Evolutionary conservation across 148 eudicot species (phyloP), one percentile per base, ranked within the genome.

Genomic region (Fallopia convolvulus): DNA sequence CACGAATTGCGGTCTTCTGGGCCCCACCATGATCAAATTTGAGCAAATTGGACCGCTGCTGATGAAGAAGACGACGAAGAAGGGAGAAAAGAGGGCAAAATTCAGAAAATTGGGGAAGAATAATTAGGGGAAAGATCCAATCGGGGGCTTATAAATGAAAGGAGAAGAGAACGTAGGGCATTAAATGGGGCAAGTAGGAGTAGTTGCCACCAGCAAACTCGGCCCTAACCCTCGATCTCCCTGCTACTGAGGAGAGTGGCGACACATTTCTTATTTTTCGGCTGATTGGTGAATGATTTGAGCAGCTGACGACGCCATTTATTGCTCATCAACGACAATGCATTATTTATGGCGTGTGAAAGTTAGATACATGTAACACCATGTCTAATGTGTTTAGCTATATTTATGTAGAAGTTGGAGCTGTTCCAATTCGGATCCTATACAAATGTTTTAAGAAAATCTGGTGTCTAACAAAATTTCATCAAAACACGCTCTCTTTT

Each of bases 1-100:
- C 70, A 95, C 99, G 33, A 95, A 79, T 78, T 88, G 84, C 3
- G 97, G 97, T 81, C 97, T 83, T 26, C 63, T 10, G 17, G 97
- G 97, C 75, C 97, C 97, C 15, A 91, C 94, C 97, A 95, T 91
- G 47, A 61, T 77, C 84, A 40, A 79, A 78, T 13, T 70, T 23
- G 70, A 5, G 2, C 18, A 63, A 63, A 12, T 12, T 12, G 15
- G 9, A 18, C 0, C 11, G 4, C 60, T 55, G 60, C 5, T 18
- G 61, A 55, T 1, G 44, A 36, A 36, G 44, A 15, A 33, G 46
- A 68, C 17, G 72, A 17, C 36, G n/a, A 15, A 13, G 11, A 39
- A 39, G 7, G 42, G 6, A 7, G 20, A 72, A 50, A 0, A 40
- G 14, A 10, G 2, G 21, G 4, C 17, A 36, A 36, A 36, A 36